phyloP scores from a whole-genome alignment of 2,329 filamentous ascomycete species.

The Fusarium zealandicum region DNA sequence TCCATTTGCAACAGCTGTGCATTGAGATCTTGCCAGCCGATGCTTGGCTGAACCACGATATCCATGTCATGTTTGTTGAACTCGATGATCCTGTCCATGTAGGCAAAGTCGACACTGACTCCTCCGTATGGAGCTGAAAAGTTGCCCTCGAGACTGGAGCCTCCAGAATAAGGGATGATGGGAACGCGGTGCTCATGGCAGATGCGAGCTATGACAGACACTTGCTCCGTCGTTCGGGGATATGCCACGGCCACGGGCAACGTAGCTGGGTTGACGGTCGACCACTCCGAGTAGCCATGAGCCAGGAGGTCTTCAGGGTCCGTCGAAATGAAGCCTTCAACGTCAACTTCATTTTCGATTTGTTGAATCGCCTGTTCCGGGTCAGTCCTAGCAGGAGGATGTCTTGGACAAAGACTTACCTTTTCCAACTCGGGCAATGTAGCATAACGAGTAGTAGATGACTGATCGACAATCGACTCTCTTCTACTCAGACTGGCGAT shows the following conservation, averaged over 20 bases:
- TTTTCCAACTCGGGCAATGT: slow-evolving; percentile 53
- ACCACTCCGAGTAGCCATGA: slow-evolving; percentile 75
- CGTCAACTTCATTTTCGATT: slow-evolving; percentile 57
- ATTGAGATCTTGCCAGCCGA: slow-evolving; percentile 93
- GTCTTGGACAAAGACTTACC: slow-evolving; percentile 38
- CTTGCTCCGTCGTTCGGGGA: slow-evolving; percentile 66
- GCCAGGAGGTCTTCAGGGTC: slow-evolving; percentile 67
- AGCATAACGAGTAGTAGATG: slow-evolving; percentile 47
- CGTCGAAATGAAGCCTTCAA: slow-evolving; percentile 66
- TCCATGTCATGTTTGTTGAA: slow-evolving; percentile 91
- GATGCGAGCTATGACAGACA: slow-evolving; percentile 67
- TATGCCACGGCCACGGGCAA: slow-evolving; percentile 71
- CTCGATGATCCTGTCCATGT: slow-evolving; percentile 83
- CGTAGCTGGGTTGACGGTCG: slow-evolving; percentile 64
- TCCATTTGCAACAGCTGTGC: slow-evolving; percentile 70
- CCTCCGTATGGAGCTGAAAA: slow-evolving; percentile 88
- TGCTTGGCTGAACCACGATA: slow-evolving; percentile 86
- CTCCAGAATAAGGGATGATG: slow-evolving; percentile 86
- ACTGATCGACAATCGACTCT: slow-evolving; percentile 23
- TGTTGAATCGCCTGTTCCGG: slow-evolving; percentile 58
- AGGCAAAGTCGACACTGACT: slow-evolving; percentile 86
- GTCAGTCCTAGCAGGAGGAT: slow-evolving; percentile 11
- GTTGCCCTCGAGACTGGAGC: slow-evolving; percentile 86
- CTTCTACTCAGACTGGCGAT: slow-evolving; percentile 44
- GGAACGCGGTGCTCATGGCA: slow-evolving; percentile 83